These are phyloP conservation scores for Dillenia suffruticosa DNA, from an alignment of 164 flowering plant genomes.

Conservation along the genomic window DNA sequence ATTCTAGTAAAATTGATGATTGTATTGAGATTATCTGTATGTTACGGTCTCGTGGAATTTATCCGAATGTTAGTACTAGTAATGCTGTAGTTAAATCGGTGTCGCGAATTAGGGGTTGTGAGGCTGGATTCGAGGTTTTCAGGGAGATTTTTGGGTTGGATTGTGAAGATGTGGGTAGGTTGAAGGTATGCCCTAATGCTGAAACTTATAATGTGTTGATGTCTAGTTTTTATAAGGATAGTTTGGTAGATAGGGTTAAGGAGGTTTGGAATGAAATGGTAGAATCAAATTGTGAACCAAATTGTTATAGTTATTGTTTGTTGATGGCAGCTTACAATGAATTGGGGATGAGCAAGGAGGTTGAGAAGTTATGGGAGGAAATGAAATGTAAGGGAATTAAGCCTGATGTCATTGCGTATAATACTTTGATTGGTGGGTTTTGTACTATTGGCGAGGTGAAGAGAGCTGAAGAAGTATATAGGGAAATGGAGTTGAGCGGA, in stretches of 20 bases:
- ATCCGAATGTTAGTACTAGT: conserved; percentile 37
- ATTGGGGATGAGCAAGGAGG: conserved; percentile 45
- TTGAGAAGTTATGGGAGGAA: conserved; percentile 58
- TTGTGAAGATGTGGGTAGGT: conserved; percentile 13
- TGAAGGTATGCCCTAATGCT: conserved; percentile 40
- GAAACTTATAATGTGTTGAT: conserved; percentile 63
- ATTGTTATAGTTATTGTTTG: conserved; percentile 52
- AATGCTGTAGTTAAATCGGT: conserved; percentile 48
- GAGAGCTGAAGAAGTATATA: conserved; percentile 53
- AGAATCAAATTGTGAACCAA: conserved; percentile 30
- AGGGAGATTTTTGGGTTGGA: conserved; percentile 41
- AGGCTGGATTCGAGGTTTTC: conserved; percentile 40
- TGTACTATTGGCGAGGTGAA: conserved; percentile 42
- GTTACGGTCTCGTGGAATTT: conserved; percentile 47
- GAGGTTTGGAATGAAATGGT: conserved; percentile 57
- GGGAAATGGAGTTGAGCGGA: conserved; percentile 60
- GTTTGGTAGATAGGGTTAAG: conserved; percentile 39
- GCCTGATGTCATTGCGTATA: conserved; percentile 62
- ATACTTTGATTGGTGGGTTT: conserved; percentile 64
- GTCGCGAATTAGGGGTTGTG: conserved; percentile 34
- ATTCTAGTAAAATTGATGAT: conserved; percentile 42
- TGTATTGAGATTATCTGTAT: conserved; percentile 41
- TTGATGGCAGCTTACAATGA: conserved; percentile 61
- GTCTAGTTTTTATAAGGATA: conserved; percentile 47
- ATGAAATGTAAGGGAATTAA: conserved; percentile 40